Percentiles rank a stretch among this genome's conserved stretches.
phyloP scores from a whole-genome alignment of 306 rosid genomes.

The Quercus berberidifolia region DNA sequence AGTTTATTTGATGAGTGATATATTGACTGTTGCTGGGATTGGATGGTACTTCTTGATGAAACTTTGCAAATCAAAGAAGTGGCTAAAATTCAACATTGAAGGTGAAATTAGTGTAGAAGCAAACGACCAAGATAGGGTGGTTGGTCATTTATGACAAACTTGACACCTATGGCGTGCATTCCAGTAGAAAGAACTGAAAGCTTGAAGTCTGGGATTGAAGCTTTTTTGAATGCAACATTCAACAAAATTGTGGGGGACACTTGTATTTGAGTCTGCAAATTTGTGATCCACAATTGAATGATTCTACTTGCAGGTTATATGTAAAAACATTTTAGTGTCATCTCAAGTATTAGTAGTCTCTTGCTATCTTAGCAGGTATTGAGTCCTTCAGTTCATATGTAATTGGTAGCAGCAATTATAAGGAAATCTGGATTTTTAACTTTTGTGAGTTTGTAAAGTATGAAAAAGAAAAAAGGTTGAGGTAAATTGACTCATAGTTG shows the following conservation, averaged over 20 bases:
- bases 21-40: slow-evolving; percentile 43
- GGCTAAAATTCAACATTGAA: neutral
- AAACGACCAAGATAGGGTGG: neutral
- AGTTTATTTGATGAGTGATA: slow-evolving; percentile 39
- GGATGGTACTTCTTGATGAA: slow-evolving; percentile 35
- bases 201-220: too few species aligned
- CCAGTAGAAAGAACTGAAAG: too few species aligned
- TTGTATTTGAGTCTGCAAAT: too few species aligned
- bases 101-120: neutral
- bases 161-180: neutral
- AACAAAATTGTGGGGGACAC: too few species aligned
- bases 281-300: neutral
- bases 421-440: too few species aligned
- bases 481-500: too few species aligned
- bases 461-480: too few species aligned
- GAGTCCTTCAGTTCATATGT: too few species aligned
- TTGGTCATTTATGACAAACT: neutral
- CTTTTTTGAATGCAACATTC: too few species aligned
- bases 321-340: too few species aligned
- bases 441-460: too few species aligned
- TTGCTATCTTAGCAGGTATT: neutral
- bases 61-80: slow-evolving; percentile 24
- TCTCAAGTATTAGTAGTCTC: neutral
- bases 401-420: too few species aligned
- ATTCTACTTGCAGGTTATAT: neutral